phyloP scores from a whole-genome alignment of 2,329 filamentous ascomycete genomes.

The Drechslera avenae region DNA sequence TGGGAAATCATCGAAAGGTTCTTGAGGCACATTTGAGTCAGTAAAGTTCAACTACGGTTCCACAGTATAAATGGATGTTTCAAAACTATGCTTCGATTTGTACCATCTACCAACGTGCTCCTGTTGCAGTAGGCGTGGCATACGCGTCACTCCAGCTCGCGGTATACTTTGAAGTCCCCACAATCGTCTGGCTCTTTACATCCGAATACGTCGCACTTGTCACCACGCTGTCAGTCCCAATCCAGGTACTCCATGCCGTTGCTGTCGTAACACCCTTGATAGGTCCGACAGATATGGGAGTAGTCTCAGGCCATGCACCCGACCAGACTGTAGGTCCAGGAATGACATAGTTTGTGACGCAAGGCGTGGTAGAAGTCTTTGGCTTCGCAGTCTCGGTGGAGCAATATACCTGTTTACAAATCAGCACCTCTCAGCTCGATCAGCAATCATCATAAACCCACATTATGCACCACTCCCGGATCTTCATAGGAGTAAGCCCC shows the following conservation, averaged over 20 bases:
- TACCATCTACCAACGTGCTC: slow-evolving; percentile 14
- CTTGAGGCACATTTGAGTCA: too few species aligned
- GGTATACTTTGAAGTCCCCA: slow-evolving; percentile 29
- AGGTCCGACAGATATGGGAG: slow-evolving; percentile 36
- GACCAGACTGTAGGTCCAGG: slow-evolving; percentile 50
- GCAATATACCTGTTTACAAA: slow-evolving; percentile 37
- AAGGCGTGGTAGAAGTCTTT: slow-evolving; percentile 29
- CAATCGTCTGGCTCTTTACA: slow-evolving; percentile 28
- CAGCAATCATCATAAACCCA: slow-evolving; percentile 14
- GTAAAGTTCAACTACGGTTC: too few species aligned
- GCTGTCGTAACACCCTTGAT: slow-evolving; percentile 35
- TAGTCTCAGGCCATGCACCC: slow-evolving; percentile 42
- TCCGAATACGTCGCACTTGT: slow-evolving; percentile 33
- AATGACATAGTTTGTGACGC: slow-evolving; percentile 46
- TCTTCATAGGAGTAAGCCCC: slow-evolving; percentile 47
- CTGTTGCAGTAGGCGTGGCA: slow-evolving; percentile 16
- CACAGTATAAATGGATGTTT: too few species aligned
- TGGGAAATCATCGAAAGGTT: too few species aligned
- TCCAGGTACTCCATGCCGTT: slow-evolving; percentile 39
- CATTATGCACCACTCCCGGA: slow-evolving; percentile 46
- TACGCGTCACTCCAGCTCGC: slow-evolving; percentile 29
- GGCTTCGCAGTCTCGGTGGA: slow-evolving; percentile 40
- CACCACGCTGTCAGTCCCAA: slow-evolving; percentile 26
- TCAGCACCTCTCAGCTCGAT: neutral
- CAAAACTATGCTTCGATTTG: too few species aligned